Base-by-base conservation (phyloP, 352 stramenopile species). In the Globisporangium paroecandrum region DNA sequence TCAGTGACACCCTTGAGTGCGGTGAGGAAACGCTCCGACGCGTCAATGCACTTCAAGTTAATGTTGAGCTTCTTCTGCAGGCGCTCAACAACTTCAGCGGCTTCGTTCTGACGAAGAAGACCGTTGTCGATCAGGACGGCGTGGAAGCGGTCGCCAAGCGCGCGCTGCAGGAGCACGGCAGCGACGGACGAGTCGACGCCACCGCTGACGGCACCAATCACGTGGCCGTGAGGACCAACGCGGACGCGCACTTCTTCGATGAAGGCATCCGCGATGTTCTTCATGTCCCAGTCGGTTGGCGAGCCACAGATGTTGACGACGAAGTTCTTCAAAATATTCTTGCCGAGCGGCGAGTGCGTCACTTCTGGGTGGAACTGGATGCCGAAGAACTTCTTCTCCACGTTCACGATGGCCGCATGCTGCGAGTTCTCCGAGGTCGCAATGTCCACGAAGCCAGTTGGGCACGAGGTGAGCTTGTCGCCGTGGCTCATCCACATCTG, bases 401-500 rank as follows among this genome's bases (percentile, higher is more conserved):
- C 67, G 78, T 99, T 98, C 65, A 98, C 95, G 69, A 99, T 99
- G 38, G 90, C 94, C 3, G 92, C 83, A 87, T 99, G 83, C 77
- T 97, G 79, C 63, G 90, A 97, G 83, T 97, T 97, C 64, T 91
- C 78, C 10, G 89, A 97, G 46, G 74, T 87, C 27, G 85, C 88
- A 41, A 98, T 87, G 73, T 97, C 84, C 34, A 94, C 80, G 75
- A 98, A 98, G 66, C 97, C 98, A 43, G 97, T 83, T 3, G 98
- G 97, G 32, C 97, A 88, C 43, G 84, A 78, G 66, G 91, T 96
- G 46, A 99, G 82, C 81, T 99, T 99, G 83, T 99, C 98, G 36
- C 97, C 97, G 81, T 99, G 98, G 76, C 92, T 98, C 98, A 99
- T 99, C 98, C 98, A 99, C 83, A 99, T 95, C 79, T 98, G 93